A percentile compares a stretch with the other conserved stretches of the same genome.
These are phyloP conservation scores for Irpex lacteus DNA, from an alignment of 1,284 basidiomycete species.

Conservation along the genomic window DNA sequence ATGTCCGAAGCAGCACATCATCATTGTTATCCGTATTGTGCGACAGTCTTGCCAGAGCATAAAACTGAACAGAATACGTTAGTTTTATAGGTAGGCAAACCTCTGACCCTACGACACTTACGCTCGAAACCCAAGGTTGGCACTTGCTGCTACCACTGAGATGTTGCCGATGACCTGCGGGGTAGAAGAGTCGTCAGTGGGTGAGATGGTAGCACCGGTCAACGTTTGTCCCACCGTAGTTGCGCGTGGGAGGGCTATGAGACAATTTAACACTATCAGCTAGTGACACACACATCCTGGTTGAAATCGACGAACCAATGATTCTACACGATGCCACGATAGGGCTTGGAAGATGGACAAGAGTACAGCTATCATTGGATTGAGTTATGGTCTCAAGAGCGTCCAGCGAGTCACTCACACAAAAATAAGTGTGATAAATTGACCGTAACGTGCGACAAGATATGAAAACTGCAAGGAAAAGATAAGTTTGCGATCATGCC, in stretches of 20 bases:
- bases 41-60: slow-evolving; percentile 3
- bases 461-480: slow-evolving; percentile 1
- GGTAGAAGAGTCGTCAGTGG: neutral
- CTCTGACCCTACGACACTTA: neutral
- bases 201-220: neutral
- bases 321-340: neutral
- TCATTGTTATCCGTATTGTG: neutral
- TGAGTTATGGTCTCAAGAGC: neutral
- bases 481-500: neutral
- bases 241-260: neutral
- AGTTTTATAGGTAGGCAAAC: too few species aligned
- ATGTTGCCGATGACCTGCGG: slow-evolving; percentile 2
- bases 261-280: neutral
- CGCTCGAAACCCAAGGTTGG: slow-evolving; percentile 9
- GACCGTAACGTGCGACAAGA: slow-evolving; percentile 5
- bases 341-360: neutral
- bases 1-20: neutral
- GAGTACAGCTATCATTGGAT: neutral
- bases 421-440: slow-evolving; percentile 2
- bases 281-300: neutral
- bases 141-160: slow-evolving; percentile 3
- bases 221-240: neutral
- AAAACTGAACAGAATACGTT: neutral
- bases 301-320: neutral
- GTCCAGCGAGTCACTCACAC: neutral